phyloP scores from a whole-genome alignment of 352 stramenopile species.

The Plasmopara halstedii region DNA sequence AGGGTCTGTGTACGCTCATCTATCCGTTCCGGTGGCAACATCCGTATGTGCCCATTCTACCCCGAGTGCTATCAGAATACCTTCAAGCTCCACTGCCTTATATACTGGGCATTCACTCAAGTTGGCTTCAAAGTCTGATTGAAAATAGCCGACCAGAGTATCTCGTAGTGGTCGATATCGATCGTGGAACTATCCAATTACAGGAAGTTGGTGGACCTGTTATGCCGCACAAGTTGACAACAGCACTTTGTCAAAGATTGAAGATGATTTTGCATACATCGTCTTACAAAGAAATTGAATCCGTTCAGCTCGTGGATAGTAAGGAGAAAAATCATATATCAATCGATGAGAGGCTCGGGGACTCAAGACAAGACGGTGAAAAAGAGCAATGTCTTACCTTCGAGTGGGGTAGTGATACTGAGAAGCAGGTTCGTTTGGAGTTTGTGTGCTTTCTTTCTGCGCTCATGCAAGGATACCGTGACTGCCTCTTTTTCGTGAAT shows the following conservation, averaged over 20 bases:
- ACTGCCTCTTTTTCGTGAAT: conserved; percentile 84
- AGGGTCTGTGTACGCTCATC: conserved; percentile 69
- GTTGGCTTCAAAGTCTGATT: conserved; percentile 55
- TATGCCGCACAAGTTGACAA: conserved; percentile 44
- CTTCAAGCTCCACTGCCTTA: conserved; percentile 77
- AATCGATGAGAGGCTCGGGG: conserved; percentile 1
- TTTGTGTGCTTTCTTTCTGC: conserved; percentile 68
- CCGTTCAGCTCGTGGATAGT: conserved; percentile 1
- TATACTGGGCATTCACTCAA: conserved; percentile 71
- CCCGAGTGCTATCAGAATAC: conserved; percentile 75
- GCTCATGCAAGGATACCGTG: conserved; percentile 68
- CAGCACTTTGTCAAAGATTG: conserved; percentile 36
- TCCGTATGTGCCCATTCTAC: conserved; percentile 76
- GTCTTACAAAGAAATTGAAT: conserved; percentile 15
- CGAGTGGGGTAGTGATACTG: conserved; percentile 26
- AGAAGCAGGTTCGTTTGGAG: conserved; percentile 61
- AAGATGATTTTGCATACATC: conserved; percentile 46
- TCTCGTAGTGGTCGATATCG: conserved; percentile 75
- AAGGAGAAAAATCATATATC: conserved; percentile 1
- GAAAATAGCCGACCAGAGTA: conserved; percentile 69
- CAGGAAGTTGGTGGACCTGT: conserved; percentile 48
- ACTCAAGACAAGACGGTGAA: conserved; percentile 1
- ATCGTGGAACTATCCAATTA: conserved; percentile 54
- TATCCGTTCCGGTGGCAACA: conserved; percentile 85
- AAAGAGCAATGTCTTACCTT: conserved; percentile 8